Percentiles rank a stretch among this genome's conserved stretches.
phyloP scores from a whole-genome alignment of 345 rosid genomes.

The Nasturtium officinale region DNA sequence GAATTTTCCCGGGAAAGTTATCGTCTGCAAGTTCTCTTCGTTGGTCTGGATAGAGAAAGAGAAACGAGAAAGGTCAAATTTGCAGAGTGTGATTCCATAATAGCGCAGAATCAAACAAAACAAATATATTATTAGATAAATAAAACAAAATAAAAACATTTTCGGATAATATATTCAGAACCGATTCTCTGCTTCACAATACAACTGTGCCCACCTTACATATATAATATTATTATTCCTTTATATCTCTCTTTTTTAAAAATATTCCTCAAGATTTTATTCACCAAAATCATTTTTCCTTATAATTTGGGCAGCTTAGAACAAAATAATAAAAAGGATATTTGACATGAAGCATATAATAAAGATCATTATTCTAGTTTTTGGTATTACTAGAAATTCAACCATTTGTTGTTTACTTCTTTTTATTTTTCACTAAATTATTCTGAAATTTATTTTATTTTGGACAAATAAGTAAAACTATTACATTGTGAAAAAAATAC shows the following conservation, averaged over 20 bases:
- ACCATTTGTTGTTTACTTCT: neutral
- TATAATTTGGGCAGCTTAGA: neutral
- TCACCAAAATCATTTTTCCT: constrained; percentile 7
- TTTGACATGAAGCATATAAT: neutral
- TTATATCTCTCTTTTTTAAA: neutral
- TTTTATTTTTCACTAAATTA: neutral
- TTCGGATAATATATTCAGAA: constrained; percentile 42
- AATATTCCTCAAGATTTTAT: constrained; percentile 36
- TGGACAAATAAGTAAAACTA: neutral
- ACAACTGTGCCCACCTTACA: constrained; percentile 35
- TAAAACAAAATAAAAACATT: neutral
- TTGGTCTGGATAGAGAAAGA: constrained; percentile 32
- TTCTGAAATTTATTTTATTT: neutral
- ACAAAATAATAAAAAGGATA: neutral
- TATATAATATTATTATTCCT: constrained; percentile 23
- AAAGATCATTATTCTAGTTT: neutral
- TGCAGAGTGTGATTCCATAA: constrained; percentile 44
- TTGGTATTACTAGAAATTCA: neutral
- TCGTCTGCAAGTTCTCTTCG: constrained; percentile 26
- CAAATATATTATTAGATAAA: neutral
- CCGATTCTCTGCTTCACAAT: constrained; percentile 47
- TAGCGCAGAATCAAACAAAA: constrained; percentile 41
- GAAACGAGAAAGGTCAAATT: constrained; percentile 38
- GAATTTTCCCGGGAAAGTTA: constrained; percentile 37
- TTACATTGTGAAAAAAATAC: neutral